phyloP scores from a whole-genome alignment of 176 grass and related monocot genomes.

The Cenchrus fungigraminus region DNA sequence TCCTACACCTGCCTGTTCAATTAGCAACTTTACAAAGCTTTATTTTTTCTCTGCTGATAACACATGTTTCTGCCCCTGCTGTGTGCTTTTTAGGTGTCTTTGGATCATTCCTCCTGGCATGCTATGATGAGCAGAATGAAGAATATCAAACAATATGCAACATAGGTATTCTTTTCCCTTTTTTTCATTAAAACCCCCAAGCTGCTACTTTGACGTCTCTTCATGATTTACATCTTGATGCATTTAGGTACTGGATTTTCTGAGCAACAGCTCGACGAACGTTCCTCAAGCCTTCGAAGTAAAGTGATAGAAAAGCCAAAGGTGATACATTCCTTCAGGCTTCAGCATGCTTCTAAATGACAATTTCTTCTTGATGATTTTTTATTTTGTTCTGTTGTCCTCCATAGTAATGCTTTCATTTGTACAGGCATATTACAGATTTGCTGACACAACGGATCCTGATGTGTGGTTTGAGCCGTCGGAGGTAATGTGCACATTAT shows the following conservation, averaged over 20 bases:
- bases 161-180: conserved; percentile 61
- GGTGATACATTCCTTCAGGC: conserved; percentile 55
- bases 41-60: background rate
- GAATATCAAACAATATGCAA: conserved; percentile 89
- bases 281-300: conserved; percentile 79
- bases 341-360: too few relatives aligned
- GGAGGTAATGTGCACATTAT: conserved; percentile 58
- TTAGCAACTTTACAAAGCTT: background rate
- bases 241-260: conserved; percentile 96
- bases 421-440: conserved; percentile 93
- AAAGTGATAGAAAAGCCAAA: conserved; percentile 94
- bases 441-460: conserved; percentile 83
- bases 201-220: background rate
- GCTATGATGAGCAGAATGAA: conserved; percentile 96
- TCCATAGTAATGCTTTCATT: background rate
- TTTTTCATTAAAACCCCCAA: background rate
- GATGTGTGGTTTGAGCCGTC: conserved; percentile 98
- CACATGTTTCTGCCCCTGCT: conserved; percentile 19
- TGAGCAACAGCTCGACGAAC: conserved; percentile 91
- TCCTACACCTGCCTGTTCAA: background rate
- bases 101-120: conserved; percentile 94
- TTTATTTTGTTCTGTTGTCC: background rate
- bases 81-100: conserved; percentile 77
- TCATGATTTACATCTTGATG: conserved; percentile 25
- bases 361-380: background rate